A percentile compares a stretch with the other conserved stretches of the same genome.
phyloP scores from a whole-genome alignment of 345 rosid species.

The Lepidium aucheri region DNA sequence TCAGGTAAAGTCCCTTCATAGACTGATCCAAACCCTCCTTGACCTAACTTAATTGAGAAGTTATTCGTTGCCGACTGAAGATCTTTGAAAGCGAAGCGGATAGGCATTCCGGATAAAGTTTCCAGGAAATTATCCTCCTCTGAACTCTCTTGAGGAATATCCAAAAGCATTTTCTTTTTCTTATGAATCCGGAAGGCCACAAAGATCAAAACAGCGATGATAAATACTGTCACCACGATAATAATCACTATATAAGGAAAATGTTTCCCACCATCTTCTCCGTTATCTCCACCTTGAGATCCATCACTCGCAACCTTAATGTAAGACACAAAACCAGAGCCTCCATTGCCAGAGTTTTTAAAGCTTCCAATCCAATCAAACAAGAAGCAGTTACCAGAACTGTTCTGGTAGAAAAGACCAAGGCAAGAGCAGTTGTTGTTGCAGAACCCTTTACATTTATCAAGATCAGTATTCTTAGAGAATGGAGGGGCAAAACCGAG shows the following conservation, averaged over 20 bases:
- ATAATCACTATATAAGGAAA: conserved; percentile 51
- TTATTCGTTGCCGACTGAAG: conserved; percentile 71
- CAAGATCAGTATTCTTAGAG: conserved; percentile 40
- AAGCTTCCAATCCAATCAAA: conserved; percentile 68
- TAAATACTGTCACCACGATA: conserved; percentile 37
- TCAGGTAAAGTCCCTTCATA: conserved; percentile 69
- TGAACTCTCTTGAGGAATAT: conserved; percentile 37
- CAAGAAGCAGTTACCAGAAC: conserved; percentile 63
- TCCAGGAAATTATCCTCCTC: conserved; percentile 82
- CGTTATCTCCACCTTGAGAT: conserved; percentile 17
- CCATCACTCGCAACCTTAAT: conserved; percentile 44
- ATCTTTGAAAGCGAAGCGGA: conserved; percentile 63
- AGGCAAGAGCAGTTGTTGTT: conserved; percentile 64
- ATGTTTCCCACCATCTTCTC: conserved; percentile 29
- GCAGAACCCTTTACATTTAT: conserved; percentile 65
- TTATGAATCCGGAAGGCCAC: conserved; percentile 36
- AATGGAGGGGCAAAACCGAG: conserved; percentile 49
- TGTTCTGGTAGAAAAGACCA: conserved; percentile 60
- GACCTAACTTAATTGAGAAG: conserved; percentile 81
- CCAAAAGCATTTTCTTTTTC: conserved; percentile 33
- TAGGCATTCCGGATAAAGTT: conserved; percentile 70
- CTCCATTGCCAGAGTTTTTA: conserved; percentile 23
- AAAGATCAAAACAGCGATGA: conserved; percentile 43
- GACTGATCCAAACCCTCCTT: conserved; percentile 94
- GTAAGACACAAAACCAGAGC: conserved; percentile 41